Evolutionary conservation across 305 asterid genomes (phyloP).

Genomic region (Ilex paraguariensis): DNA sequence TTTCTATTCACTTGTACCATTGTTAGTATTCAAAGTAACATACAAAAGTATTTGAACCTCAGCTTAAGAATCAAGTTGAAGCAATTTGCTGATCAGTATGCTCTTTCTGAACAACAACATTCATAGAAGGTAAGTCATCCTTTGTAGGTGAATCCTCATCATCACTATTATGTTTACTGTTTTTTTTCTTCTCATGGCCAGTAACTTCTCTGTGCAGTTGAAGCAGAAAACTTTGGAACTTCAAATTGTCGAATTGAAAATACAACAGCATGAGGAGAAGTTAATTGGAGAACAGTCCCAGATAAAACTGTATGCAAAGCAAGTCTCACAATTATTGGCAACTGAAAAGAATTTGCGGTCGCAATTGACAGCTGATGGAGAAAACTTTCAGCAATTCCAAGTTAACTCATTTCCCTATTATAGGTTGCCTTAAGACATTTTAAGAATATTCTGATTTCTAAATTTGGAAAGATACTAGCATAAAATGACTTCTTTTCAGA

Average conservation of each 20-base stretch:
- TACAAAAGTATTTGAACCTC: conserved; percentile 24
- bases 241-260: conserved; percentile 84
- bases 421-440: not conserved
- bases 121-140: conserved; percentile 64
- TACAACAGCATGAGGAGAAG: conserved; percentile 83
- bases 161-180: conserved; percentile 6
- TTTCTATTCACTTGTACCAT: no score
- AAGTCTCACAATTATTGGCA: conserved; percentile 71
- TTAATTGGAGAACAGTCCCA: conserved; percentile 76
- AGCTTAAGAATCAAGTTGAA: conserved; percentile 85
- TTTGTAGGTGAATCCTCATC: conserved; percentile 3
- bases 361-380: no score
- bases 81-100: conserved; percentile 74
- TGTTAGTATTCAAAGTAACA: conserved; percentile 10
- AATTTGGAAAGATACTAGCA: no score
- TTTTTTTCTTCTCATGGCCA: conserved; percentile 11
- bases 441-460: no score
- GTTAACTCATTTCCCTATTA: conserved; percentile 23
- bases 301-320: conserved; percentile 89
- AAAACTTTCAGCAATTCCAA: conserved; percentile 98
- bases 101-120: conserved; percentile 82
- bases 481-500: no score
- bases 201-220: conserved; percentile 47
- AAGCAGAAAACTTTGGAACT: conserved; percentile 91
- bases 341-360: conserved; percentile 93